These are phyloP conservation scores for Solanum stenotomum DNA, from an alignment of 257 asterid species.

Conservation along the genomic window DNA sequence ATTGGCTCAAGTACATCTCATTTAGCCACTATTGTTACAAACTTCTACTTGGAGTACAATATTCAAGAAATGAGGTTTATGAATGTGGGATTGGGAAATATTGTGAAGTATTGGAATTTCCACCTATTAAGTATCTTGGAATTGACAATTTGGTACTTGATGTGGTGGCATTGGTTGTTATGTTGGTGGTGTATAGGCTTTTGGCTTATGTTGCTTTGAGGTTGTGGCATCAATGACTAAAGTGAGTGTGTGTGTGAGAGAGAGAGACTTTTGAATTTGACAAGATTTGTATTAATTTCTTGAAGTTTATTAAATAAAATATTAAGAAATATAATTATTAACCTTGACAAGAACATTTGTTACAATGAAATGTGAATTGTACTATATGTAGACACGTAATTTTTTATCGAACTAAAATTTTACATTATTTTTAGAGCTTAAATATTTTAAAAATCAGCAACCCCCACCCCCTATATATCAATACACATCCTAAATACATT, in stretches of 20 bases:
- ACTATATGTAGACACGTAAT: no score
- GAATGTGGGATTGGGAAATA: constrained; percentile 36
- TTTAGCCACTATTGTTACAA: constrained; percentile 64
- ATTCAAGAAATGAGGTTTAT: constrained; percentile 37
- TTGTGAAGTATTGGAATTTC: constrained; percentile 55
- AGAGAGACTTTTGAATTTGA: not conserved
- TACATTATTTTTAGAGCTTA: no score
- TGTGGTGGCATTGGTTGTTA: constrained; percentile 50
- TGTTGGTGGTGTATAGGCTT: constrained; percentile 70
- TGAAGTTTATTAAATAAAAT: not conserved
- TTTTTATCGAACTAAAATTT: no score
- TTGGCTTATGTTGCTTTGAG: constrained; percentile 77
- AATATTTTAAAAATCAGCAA: no score
- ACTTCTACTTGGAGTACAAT: constrained; percentile 68
- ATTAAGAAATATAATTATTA: not conserved
- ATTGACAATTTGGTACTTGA: constrained; percentile 39
- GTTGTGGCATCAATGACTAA: constrained; percentile 34
- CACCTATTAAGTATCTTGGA: constrained; percentile 52
- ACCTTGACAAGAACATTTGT: not conserved
- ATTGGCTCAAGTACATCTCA: constrained; percentile 66
- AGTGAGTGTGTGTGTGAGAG: not conserved
- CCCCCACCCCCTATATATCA: no score
- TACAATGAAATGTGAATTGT: not conserved
- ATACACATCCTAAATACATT: no score
- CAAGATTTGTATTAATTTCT: not conserved